phyloP scores from a whole-genome alignment of 1,284 basidiomycete species.

The Apiotrichum sp. region DNA sequence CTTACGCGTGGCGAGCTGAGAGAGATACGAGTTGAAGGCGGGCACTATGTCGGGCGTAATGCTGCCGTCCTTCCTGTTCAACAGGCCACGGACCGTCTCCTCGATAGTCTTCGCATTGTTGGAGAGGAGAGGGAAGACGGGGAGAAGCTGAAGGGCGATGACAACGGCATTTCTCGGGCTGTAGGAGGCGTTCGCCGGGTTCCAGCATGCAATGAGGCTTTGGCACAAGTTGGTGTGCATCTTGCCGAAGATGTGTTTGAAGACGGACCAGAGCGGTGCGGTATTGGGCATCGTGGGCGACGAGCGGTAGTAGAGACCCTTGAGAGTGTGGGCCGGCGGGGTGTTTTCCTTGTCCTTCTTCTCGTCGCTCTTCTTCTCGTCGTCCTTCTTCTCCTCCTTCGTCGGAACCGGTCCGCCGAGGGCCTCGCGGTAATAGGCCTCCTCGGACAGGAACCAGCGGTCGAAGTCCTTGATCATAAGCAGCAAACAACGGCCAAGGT shows the following conservation, averaged over 20 bases:
- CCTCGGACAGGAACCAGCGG: conserved; percentile 68
- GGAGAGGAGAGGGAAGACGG: conserved; percentile 71
- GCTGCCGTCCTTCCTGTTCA: conserved; percentile 55
- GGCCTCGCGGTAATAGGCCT: conserved; percentile 47
- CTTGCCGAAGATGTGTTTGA: conserved; percentile 67
- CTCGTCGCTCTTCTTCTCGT: conserved; percentile 54
- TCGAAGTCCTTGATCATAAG: conserved; percentile 68
- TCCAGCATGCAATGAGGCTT: conserved; percentile 6
- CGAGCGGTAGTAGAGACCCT: conserved; percentile 56
- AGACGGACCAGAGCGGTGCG: conserved; percentile 62
- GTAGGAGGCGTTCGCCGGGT: conserved; percentile 60
- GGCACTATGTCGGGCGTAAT: conserved; percentile 33
- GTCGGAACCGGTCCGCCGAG: conserved; percentile 35
- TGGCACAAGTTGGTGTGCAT: conserved; percentile 67
- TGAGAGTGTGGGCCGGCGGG: conserved; percentile 33
- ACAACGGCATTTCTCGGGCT: conserved; percentile 81
- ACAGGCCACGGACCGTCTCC: conserved; percentile 59
- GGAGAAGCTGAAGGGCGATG: conserved; percentile 79
- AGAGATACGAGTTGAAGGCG: conserved; percentile 28
- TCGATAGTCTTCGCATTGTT: conserved; percentile 55
- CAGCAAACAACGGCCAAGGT: conserved; percentile 83
- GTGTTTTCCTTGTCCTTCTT: conserved; percentile 51
- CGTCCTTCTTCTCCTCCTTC: conserved; percentile 23
- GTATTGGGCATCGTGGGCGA: conserved; percentile 46
- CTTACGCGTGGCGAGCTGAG: conserved; percentile 25